These are phyloP conservation scores for Candida bentonensis DNA, from an alignment of 805 yeast species.

Conservation along the genomic window DNA sequence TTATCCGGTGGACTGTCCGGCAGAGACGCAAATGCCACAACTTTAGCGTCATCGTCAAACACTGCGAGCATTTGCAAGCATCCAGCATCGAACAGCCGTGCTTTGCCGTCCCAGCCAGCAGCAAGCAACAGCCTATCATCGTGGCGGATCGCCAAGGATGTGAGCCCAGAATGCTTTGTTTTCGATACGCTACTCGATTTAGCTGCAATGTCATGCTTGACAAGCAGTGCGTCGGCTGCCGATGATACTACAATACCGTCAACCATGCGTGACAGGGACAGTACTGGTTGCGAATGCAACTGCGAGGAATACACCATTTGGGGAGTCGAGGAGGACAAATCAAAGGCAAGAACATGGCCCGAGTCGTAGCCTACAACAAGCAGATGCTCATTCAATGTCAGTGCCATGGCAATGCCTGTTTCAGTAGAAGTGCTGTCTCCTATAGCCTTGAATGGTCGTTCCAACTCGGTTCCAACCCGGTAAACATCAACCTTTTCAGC, in stretches of 20 bases:
- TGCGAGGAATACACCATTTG: conserved; percentile 1
- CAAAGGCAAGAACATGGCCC: conserved; percentile 37
- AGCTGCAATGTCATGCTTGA: conserved; percentile 13
- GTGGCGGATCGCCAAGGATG: conserved; percentile 14
- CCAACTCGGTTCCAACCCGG: conserved; percentile 15
- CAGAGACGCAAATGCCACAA: conserved; percentile 11
- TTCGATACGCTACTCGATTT: conserved; percentile 4
- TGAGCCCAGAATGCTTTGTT: conserved; percentile 19
- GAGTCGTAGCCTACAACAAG: conserved; percentile 54
- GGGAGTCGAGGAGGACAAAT: conserved; percentile 11
- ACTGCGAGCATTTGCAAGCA: conserved; percentile 20
- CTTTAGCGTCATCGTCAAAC: conserved; percentile 15
- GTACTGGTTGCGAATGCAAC: conserved; percentile 22
- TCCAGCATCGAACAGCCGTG: conserved; percentile 17
- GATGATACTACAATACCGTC: conserved; percentile 17
- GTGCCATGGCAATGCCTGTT: conserved; percentile 56
- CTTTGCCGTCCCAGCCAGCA: conserved; percentile 29
- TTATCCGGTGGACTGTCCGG: neutral
- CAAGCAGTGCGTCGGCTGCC: conserved; percentile 20
- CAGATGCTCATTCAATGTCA: conserved; percentile 25
- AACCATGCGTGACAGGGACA: conserved; percentile 12
- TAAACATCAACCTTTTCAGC: conserved; percentile 57
- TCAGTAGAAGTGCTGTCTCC: conserved; percentile 6
- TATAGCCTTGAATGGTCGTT: conserved; percentile 11
- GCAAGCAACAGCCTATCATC: conserved; percentile 13